Base-by-base conservation (phyloP, 331 rosid species). In the Malus hybrid region DNA sequence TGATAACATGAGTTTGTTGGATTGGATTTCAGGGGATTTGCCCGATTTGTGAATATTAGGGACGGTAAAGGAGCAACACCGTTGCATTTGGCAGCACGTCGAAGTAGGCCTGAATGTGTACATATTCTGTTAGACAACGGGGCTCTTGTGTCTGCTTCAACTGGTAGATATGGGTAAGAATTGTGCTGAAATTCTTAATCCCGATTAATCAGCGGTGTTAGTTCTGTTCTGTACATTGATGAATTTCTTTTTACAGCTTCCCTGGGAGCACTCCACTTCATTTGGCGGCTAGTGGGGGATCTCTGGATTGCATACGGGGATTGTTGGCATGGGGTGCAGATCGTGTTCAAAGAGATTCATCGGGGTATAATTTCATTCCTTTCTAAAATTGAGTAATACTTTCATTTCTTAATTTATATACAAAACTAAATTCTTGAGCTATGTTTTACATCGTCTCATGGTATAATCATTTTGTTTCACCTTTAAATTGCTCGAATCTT, bases 311-410 rank as follows among this genome's bases (percentile, higher is more conserved):
- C 85, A 86, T 93, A 62, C 83, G 98, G 1, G 96, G 83, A 77
- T 77, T 93, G 57, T 83, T 93, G 68, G 98, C 97, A 1, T 93
- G 98, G 98, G 97, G 97, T 13, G 99, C 93, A 0, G 97, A 91
- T 85, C 96, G 97, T 63, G 77, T 84, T 80, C 97, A 92, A 5
- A 83, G 89, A 33, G 99, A 92, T 83, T 78, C 91, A 62, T 73
- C 97, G 0, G 97, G 99, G 97, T 92, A 92, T 68, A 12, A 20
- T 71, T 9, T 10, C 29, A 1, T 66, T 20, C 18, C 53, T 65
- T 44, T 74, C 65, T 50, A 7, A 12, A 64, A 75, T 26, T 53
- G 29, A 79, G 93, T 89, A 92, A 16, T 70, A 22, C 18, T 74
- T 13, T 6, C 32, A 3, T 73, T 20, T 26, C 61, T 58, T 32